Base-by-base conservation (phyloP, 306 rosid species). In the Glycine latifolia region DNA sequence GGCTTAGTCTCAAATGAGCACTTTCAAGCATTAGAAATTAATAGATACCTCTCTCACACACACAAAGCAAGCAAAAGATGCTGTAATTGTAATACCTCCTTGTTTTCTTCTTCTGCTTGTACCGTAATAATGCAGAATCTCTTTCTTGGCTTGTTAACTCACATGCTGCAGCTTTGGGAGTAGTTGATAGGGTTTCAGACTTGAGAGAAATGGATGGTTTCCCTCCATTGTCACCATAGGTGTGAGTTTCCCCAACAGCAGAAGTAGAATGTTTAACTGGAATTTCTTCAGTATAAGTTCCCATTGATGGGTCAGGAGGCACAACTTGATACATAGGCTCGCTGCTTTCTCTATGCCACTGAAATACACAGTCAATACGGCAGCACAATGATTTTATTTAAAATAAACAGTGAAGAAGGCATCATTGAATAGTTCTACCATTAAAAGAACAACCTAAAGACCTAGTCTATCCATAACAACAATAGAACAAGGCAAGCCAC, bases 31-130 rank as follows among this genome's bases (percentile, higher is more conserved):
- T 26, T 26, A 26, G 31, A 26, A 26, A 26, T 26, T 26, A 26
- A 26, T 26, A 26, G 31, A 26, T 26, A 26, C 31, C 31, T 26
- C 31, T 26, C 31, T 1, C 31, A 26, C 31, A 26, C 0, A 20
- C 31, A 26, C 1, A 26, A 26, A 26, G 11, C 16, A 50, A 49
- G 73, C 4, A 82, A 82, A 41, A 73, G 73, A 67, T 50, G 55
- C 1, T 33, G 73, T 12, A 17, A 62, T 26, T 26, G 31, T 85
- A 91, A 89, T 17, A 94, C 98, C 98, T 94, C 85, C 98, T 91
- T 44, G 96, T 87, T 88, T 88, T 92, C 89, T 86, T 94, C 90
- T 94, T 94, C 88, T 91, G 93, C 88, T 94, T 94, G 89, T 94
- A 94, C 43, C 98, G 90, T 62, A 90, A 84, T 55, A 94, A 82